Percentiles rank a stretch among this genome's conserved stretches.
phyloP scores from a whole-genome alignment of 106 monocot genomes.

The Dactylorhiza incarnata region DNA sequence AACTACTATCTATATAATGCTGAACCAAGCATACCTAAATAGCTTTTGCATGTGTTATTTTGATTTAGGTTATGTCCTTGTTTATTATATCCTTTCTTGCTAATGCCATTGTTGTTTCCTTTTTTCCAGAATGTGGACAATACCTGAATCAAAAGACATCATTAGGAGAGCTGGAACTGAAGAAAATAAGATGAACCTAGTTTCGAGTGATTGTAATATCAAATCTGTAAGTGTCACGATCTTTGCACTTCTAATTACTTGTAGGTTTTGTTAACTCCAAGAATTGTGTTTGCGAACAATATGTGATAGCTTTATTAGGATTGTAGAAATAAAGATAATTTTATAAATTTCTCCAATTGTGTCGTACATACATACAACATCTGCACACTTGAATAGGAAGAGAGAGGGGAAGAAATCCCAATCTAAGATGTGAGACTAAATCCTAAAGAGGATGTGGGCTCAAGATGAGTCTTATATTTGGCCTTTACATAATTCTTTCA shows the following conservation, averaged over 20 bases:
- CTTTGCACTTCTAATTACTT: conserved; percentile 1
- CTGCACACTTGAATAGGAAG: too few relatives aligned
- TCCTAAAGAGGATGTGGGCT: too few relatives aligned
- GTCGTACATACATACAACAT: too few relatives aligned
- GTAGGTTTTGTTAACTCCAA: background rate
- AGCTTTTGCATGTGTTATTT: background rate
- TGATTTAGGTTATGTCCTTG: background rate
- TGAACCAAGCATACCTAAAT: background rate
- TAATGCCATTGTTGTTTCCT: background rate
- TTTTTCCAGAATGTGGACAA: conserved; percentile 72
- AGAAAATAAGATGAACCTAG: conserved; percentile 41
- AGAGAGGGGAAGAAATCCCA: too few relatives aligned
- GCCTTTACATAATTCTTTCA: too few relatives aligned
- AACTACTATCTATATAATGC: too few relatives aligned
- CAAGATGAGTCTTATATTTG: too few relatives aligned
- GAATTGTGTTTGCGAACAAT: background rate
- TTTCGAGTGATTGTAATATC: conserved; percentile 40
- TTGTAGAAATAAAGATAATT: too few relatives aligned
- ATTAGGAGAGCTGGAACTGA: conserved; percentile 35
- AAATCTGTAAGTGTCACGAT: conserved; percentile 42
- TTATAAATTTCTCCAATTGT: too few relatives aligned
- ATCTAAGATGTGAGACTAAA: too few relatives aligned
- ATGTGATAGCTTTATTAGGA: too few relatives aligned
- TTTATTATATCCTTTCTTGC: background rate
- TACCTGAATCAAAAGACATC: conserved; percentile 77